Conservation (phyloP, 345 rosid genomes). For the Murraya paniculata region DNA sequence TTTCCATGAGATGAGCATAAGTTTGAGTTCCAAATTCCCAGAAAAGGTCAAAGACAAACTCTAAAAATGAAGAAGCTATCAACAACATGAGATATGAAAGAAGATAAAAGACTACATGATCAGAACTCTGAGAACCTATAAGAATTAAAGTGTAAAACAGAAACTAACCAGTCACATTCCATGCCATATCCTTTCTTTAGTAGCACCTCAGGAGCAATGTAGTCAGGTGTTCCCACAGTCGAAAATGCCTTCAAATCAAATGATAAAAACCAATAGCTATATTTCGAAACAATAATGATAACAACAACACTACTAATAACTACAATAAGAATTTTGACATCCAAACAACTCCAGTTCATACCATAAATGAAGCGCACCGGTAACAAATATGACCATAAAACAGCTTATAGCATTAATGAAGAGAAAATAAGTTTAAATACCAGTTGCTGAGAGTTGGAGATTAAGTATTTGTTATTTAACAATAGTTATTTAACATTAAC, state of each 20-base stretch:
- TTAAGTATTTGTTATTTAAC: no score
- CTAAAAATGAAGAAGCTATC: background rate
- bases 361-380: conserved; percentile 7
- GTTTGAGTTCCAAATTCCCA: conserved; percentile 3
- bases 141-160: conserved; percentile 10
- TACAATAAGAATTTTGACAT: background rate
- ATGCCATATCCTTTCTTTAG: conserved; percentile 97
- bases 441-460: background rate
- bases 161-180: conserved; percentile 96
- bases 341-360: background rate
- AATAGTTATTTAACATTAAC: background rate
- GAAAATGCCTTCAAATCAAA: conserved; percentile 72
- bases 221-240: conserved; percentile 96
- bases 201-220: conserved; percentile 95
- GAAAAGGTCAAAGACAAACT: conserved; percentile 4
- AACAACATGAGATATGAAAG: background rate
- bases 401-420: conserved; percentile 6
- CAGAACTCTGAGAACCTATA: conserved; percentile 7
- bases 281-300: background rate
- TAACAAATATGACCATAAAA: background rate
- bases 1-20: background rate
- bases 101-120: background rate
- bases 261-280: background rate
- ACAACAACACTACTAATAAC: background rate
- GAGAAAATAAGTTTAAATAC: background rate